Percentiles rank a stretch among this genome's conserved stretches.
phyloP scores from a whole-genome alignment of 306 rosid species.

The Sicyos baderoa region DNA sequence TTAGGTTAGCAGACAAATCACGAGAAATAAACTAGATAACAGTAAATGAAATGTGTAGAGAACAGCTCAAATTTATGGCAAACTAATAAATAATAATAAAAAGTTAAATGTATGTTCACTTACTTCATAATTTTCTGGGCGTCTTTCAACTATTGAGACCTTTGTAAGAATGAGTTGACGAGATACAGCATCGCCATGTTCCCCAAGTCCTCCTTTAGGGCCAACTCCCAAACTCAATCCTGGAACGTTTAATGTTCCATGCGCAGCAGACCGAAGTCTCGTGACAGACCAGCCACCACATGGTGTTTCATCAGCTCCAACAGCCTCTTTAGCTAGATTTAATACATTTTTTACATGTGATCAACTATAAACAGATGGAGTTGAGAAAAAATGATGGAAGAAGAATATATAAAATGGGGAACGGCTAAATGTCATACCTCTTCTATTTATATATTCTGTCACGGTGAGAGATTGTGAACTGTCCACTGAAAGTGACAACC shows the following conservation, averaged over 20 bases:
- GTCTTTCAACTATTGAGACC: conserved; percentile 93
- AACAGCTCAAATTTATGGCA: conserved; percentile 9
- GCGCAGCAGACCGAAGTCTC: conserved; percentile 92
- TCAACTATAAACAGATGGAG: conserved; percentile 12
- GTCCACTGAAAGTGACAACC: conserved; percentile 72
- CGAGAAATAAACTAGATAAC: not conserved
- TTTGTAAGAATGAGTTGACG: conserved; percentile 96
- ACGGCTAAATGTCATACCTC: conserved; percentile 48
- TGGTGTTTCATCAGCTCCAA: conserved; percentile 98
- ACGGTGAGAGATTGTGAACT: conserved; percentile 61
- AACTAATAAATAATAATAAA: not conserved
- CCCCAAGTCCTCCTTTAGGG: conserved; percentile 98
- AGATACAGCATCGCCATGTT: conserved; percentile 91
- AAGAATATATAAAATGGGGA: not conserved
- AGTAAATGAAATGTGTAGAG: not conserved
- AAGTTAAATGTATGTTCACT: conserved; percentile 41
- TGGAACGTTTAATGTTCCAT: conserved; percentile 83
- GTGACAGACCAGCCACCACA: conserved; percentile 96
- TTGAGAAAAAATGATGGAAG: not conserved
- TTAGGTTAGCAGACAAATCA: not conserved
- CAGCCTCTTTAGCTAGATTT: conserved; percentile 82
- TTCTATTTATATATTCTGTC: conserved; percentile 67
- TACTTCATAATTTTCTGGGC: conserved; percentile 99
- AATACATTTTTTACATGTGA: conserved; percentile 21
- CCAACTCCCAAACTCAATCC: conserved; percentile 92